Evolutionary conservation across 352 stramenopile species (phyloP).

Genomic region (Phytophthora kernoviae): DNA sequence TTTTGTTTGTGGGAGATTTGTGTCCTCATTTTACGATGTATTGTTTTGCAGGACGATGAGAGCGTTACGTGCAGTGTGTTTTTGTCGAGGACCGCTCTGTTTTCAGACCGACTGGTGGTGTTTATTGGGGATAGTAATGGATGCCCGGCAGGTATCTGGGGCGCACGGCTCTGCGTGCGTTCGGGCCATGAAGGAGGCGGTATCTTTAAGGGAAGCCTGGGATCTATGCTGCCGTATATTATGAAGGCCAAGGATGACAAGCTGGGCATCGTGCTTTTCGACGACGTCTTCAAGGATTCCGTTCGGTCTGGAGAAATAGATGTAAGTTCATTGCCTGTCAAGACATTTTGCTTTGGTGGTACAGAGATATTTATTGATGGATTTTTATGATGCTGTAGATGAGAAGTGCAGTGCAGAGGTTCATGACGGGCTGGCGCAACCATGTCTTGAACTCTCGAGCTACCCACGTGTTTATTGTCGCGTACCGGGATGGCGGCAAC

Average conservation of each 20-base stretch:
- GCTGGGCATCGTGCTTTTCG: constrained; percentile 66
- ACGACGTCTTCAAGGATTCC: constrained; percentile 70
- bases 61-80: constrained; percentile 67
- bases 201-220: constrained; percentile 77
- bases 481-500: constrained; percentile 59
- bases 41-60: constrained; percentile 52
- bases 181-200: constrained; percentile 64
- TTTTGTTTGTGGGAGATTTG: constrained; percentile 3
- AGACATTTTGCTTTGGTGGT: background rate
- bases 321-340: constrained; percentile 34
- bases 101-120: constrained; percentile 66
- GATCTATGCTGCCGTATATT: constrained; percentile 79
- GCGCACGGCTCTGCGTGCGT: constrained; percentile 60
- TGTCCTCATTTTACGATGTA: constrained; percentile 11
- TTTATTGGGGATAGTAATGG: constrained; percentile 72
- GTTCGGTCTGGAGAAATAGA: constrained; percentile 50
- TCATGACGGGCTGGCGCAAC: constrained; percentile 77
- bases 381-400: constrained; percentile 40
- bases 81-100: constrained; percentile 58
- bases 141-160: constrained; percentile 64
- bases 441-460: constrained; percentile 65
- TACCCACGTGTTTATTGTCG: constrained; percentile 71
- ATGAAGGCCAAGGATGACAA: constrained; percentile 78
- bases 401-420: constrained; percentile 54
- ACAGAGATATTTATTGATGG: constrained; percentile 4